Evolutionary conservation across 2,329 filamentous ascomycete genomes (phyloP).

Genomic region (Hymenoscyphus fraxineus): DNA sequence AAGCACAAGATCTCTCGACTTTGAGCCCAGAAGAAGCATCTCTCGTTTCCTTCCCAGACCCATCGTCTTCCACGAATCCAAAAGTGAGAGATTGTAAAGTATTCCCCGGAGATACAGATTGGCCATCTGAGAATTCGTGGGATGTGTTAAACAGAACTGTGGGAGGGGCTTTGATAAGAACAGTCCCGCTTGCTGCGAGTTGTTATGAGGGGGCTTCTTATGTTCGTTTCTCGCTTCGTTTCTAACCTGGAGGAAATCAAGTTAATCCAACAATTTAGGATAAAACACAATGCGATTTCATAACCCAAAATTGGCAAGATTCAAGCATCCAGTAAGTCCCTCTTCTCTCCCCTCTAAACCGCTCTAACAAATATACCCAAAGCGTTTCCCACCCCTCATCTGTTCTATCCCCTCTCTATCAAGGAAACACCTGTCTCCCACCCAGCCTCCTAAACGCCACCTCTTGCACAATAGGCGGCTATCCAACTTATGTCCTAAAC

Average conservation of each 20-base stretch:
- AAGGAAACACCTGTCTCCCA: conserved; percentile 37
- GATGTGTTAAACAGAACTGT: conserved; percentile 42
- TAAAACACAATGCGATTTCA: conserved; percentile 6
- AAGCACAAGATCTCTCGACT: background rate
- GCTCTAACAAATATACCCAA: background rate
- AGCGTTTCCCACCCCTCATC: conserved; percentile 38
- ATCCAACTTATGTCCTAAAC: conserved; percentile 35
- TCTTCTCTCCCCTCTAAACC: background rate
- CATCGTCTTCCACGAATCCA: background rate
- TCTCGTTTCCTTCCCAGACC: background rate
- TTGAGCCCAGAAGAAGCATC: background rate
- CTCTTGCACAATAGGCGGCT: conserved; percentile 16
- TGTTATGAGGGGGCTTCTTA: conserved; percentile 35
- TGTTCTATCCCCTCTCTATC: conserved; percentile 47
- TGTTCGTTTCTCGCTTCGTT: background rate
- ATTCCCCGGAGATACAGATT: conserved; percentile 34
- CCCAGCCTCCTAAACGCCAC: conserved; percentile 34
- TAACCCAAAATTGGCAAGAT: conserved; percentile 34
- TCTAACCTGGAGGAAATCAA: background rate
- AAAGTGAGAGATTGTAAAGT: conserved; percentile 20
- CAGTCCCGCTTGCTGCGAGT: conserved; percentile 42
- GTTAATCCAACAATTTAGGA: background rate
- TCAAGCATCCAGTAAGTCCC: conserved; percentile 37
- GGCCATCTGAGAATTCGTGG: conserved; percentile 48
- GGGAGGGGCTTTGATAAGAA: conserved; percentile 42